These are phyloP conservation scores for Penicillium longicatenatum DNA, from an alignment of 495 filamentous ascomycete genomes.

Conservation along the genomic window DNA sequence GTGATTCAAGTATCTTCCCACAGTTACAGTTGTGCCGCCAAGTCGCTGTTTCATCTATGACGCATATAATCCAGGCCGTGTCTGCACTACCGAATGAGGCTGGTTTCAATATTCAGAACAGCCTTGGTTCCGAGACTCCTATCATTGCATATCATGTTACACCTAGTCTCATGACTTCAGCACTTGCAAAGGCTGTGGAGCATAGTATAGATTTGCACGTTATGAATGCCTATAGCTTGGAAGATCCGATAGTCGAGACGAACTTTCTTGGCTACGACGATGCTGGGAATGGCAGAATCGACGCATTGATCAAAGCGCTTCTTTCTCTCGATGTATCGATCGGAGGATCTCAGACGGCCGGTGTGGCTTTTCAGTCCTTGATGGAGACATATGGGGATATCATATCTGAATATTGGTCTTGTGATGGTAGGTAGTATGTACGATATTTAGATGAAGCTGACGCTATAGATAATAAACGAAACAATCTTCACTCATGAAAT, in stretches of 20 bases:
- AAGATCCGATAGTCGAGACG: neutral
- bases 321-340: slow-evolving; percentile 27
- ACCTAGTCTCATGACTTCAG: slow-evolving; percentile 20
- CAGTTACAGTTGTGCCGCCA: neutral
- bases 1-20: neutral
- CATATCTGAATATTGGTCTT: slow-evolving; percentile 29
- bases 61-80: slow-evolving; percentile 13
- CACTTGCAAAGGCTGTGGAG: slow-evolving; percentile 25
- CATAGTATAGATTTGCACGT: slow-evolving; percentile 7
- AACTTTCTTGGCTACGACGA: neutral
- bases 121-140: slow-evolving; percentile 18
- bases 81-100: slow-evolving; percentile 17
- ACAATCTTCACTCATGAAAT: neutral
- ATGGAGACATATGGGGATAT: slow-evolving; percentile 25
- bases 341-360: slow-evolving; percentile 27
- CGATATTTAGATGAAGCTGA: neutral
- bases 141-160: slow-evolving; percentile 29
- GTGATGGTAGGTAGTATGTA: neutral
- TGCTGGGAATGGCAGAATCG: slow-evolving; percentile 16
- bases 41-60: slow-evolving; percentile 8
- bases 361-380: slow-evolving; percentile 7
- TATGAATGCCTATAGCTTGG: neutral
- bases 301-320: slow-evolving; percentile 24
- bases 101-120: slow-evolving; percentile 25
- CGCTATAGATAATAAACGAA: neutral